A percentile compares a stretch with the other conserved stretches of the same genome.
phyloP scores from a whole-genome alignment of 192 early-diverging fungal genomes.

The Geranomyces variabilis region DNA sequence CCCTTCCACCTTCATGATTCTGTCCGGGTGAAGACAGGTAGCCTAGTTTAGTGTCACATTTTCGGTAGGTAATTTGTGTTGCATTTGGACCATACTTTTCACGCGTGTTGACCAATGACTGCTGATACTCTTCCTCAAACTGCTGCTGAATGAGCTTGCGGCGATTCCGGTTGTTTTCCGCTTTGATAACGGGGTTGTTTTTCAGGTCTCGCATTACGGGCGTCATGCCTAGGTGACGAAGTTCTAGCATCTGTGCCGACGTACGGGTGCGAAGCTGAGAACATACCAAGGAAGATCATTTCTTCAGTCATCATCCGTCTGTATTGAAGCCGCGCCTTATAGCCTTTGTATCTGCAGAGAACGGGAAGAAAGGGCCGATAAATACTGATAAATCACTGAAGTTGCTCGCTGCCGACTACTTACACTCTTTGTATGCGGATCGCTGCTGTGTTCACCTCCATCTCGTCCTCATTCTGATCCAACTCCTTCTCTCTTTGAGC shows the following conservation, averaged over 20 bases:
- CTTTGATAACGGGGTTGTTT: conserved; percentile 41
- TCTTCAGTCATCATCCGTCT: conserved; percentile 51
- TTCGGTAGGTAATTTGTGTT: not conserved
- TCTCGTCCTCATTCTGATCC: conserved; percentile 58
- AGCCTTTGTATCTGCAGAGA: conserved; percentile 49
- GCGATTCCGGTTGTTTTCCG: conserved; percentile 51
- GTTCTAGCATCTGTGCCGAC: not conserved
- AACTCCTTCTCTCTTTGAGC: conserved; percentile 60
- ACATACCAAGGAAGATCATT: conserved; percentile 54
- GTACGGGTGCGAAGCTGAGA: not conserved
- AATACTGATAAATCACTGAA: not conserved
- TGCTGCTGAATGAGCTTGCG: conserved; percentile 61
- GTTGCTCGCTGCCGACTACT: not conserved
- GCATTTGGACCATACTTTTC: conserved; percentile 53
- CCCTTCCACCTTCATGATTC: conserved; percentile 62
- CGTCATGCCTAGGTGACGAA: conserved; percentile 44
- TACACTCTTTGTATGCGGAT: conserved; percentile 59
- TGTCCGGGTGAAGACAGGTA: conserved; percentile 8
- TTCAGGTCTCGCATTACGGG: conserved; percentile 37
- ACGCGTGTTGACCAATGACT: conserved; percentile 58
- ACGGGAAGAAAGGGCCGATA: not conserved
- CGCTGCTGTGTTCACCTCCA: conserved; percentile 53
- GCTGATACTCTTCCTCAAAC: conserved; percentile 66
- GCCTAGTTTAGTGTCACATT: not conserved
- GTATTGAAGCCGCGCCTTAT: conserved; percentile 47